Conservation (phyloP, 768 basidiomycete genomes). For the Mycena leptocephala region DNA sequence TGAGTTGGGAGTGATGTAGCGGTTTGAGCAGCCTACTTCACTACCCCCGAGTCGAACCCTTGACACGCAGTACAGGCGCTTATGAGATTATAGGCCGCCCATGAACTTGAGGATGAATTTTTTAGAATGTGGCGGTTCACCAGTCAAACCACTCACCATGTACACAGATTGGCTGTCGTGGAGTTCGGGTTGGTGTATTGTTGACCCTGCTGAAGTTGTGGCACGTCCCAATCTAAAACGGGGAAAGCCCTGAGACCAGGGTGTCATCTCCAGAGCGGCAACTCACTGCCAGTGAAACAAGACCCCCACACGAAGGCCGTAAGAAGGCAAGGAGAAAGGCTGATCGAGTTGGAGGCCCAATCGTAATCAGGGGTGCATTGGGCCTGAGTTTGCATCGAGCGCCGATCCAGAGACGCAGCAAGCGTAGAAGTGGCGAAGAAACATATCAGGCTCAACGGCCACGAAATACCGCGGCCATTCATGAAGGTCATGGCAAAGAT, state of each 20-base stretch:
- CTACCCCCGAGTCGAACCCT: slow-evolving; percentile 41
- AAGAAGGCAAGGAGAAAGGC: slow-evolving; percentile 53
- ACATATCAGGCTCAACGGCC: slow-evolving; percentile 16
- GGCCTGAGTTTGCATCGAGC: slow-evolving; percentile 37
- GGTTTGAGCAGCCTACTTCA: slow-evolving; percentile 46
- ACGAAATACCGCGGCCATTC: slow-evolving; percentile 3
- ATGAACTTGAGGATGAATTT: slow-evolving; percentile 57
- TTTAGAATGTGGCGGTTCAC: neutral
- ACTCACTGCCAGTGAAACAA: slow-evolving; percentile 57
- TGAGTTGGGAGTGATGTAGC: neutral
- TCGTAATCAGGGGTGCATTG: slow-evolving; percentile 47
- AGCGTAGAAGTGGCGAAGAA: neutral
- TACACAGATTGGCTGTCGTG: slow-evolving; percentile 47
- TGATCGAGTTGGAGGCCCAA: slow-evolving; percentile 55
- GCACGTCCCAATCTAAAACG: slow-evolving; percentile 48
- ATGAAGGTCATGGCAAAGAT: slow-evolving; percentile 13
- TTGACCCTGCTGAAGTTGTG: slow-evolving; percentile 24
- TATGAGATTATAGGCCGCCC: slow-evolving; percentile 71
- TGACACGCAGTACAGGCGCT: slow-evolving; percentile 70
- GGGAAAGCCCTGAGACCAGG: neutral
- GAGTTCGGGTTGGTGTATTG: slow-evolving; percentile 45
- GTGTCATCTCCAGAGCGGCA: neutral
- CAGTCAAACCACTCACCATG: slow-evolving; percentile 50
- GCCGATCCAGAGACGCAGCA: neutral
- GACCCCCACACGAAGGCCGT: slow-evolving; percentile 54